Evolutionary conservation across 2,329 filamentous ascomycete genomes (phyloP).

Genomic region (Trichoderma citrinoviride): DNA sequence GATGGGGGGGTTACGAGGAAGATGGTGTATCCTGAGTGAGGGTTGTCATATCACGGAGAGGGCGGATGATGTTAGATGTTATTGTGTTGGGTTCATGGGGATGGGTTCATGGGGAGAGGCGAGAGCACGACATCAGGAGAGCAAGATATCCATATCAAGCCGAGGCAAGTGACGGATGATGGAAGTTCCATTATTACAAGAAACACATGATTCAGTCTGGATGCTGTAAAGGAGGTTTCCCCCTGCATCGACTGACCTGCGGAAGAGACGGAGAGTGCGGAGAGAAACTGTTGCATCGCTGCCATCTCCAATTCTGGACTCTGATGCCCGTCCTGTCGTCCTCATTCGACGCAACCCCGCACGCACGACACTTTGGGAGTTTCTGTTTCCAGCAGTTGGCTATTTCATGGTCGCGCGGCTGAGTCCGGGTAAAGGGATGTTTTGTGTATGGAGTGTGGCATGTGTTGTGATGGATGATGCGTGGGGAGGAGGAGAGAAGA

Average conservation of each 20-base stretch:
- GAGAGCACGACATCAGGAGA: background rate
- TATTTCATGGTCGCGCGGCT: background rate
- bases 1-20: slow-evolving; percentile 34
- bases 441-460: background rate
- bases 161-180: background rate
- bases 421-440: slow-evolving; percentile 15
- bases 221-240: background rate
- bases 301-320: background rate
- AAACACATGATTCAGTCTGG: background rate
- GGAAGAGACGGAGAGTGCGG: background rate
- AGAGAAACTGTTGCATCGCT: background rate
- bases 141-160: background rate
- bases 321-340: background rate
- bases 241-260: background rate
- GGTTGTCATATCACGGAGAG: background rate
- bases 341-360: slow-evolving; percentile 7
- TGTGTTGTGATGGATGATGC: background rate
- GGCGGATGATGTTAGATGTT: background rate
- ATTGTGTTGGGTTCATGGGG: no score
- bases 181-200: background rate
- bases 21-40: slow-evolving; percentile 34
- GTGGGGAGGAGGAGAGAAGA: background rate
- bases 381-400: slow-evolving; percentile 4
- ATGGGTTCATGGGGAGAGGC: background rate
- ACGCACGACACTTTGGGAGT: background rate